These are phyloP conservation scores for Chaetomiaceae sp. DNA, from an alignment of 2,329 filamentous ascomycete genomes.

Conservation along the genomic window DNA sequence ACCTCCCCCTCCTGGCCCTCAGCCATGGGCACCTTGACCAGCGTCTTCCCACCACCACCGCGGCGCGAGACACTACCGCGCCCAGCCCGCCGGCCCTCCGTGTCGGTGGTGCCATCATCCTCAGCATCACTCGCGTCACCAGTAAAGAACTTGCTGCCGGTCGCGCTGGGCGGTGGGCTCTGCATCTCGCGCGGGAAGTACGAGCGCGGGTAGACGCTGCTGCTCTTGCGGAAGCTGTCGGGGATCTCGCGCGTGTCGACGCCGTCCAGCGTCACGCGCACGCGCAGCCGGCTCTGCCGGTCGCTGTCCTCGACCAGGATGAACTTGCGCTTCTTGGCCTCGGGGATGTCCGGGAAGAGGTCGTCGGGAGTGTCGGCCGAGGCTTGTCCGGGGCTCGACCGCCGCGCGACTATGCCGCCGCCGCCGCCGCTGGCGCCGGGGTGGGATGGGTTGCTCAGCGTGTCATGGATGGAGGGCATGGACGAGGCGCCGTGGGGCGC, in stretches of 20 bases:
- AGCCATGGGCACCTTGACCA: slow-evolving; percentile 58
- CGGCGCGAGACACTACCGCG: slow-evolving; percentile 30
- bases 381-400: slow-evolving; percentile 39
- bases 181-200: slow-evolving; percentile 95
- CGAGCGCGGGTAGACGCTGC: slow-evolving; percentile 83
- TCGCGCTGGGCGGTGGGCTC: slow-evolving; percentile 70
- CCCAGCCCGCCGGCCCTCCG: slow-evolving; percentile 41
- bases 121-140: slow-evolving; percentile 56
- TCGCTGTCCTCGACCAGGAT: slow-evolving; percentile 90
- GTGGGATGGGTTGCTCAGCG: slow-evolving; percentile 38
- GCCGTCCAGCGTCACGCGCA: slow-evolving; percentile 86
- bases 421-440: slow-evolving; percentile 29
- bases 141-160: slow-evolving; percentile 69
- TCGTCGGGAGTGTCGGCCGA: slow-evolving; percentile 53
- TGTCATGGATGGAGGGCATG: slow-evolving; percentile 62
- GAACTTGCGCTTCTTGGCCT: slow-evolving; percentile 91
- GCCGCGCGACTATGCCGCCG: slow-evolving; percentile 33
- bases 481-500: slow-evolving; percentile 51
- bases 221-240: slow-evolving; percentile 85
- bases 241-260: slow-evolving; percentile 95
- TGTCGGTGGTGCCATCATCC: slow-evolving; percentile 49
- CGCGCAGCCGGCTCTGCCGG: slow-evolving; percentile 73
- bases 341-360: slow-evolving; percentile 83
- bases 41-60: slow-evolving; percentile 36
- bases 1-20: slow-evolving; percentile 72